Evolutionary conservation across 139 green algal genomes (phyloP), one percentile per base, ranked within the genome.

Genomic region (Pseudopediastrum boryanum): DNA sequence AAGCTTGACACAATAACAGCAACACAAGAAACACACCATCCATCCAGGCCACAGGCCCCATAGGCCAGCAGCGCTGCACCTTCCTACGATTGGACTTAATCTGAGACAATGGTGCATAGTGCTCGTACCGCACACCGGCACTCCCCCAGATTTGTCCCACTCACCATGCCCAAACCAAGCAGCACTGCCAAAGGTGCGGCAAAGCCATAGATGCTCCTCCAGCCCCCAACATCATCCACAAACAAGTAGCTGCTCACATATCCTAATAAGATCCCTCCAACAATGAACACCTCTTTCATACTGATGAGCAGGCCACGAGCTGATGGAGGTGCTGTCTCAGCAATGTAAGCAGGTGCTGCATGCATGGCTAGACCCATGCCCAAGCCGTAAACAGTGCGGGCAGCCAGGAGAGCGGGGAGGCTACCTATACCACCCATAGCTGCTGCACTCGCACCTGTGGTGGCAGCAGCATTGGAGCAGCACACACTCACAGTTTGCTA

Each of bases 321-420:
- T 25, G 48, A 72, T 0, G 90, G 73, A 3, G 95, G 92, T 10
- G 85, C 83, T 0, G 94, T 97, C 83, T 98, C 95, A 33, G 89
- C 87, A 42, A 98, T 98, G 88, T 98, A 98, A 19, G 97, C 89
- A 1, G 95, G 95, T 7, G 94, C 95, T 10, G 86, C 92, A 83
- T 98, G 95, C 95, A 98, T 98, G 9, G 93, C 94, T 36, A 98
- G 89, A 9, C 95, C 95, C 52, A 98, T 97, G 72, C 89, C 95
- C 35, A 98, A 42, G 10, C 95, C 95, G 76, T 96, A 98, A 4
- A 92, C 21, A 16, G 85, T 36, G 6, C 94, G 80, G 0, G 86
- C 91, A 0, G 77, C 56, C 43, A 97, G 59, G 7, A 98, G 87
- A 2, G 74, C 19, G 1, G 67, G 33, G 6, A 93, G 85, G 25